Conservation (phyloP, 2,329 filamentous ascomycete genomes). For the Penicillium fuscoglaucum region DNA sequence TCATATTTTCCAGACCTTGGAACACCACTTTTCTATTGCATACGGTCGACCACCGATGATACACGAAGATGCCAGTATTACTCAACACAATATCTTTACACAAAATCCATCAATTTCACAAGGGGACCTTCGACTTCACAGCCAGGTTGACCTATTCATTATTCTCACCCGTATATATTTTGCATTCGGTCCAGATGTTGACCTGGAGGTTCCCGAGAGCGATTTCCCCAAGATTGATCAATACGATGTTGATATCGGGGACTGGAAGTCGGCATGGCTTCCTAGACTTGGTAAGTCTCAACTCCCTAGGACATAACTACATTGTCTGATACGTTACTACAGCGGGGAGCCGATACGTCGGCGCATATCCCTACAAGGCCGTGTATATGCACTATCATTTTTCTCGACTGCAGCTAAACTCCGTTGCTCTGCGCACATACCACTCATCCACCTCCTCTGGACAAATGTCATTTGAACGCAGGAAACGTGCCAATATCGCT, state of each 20-base stretch:
- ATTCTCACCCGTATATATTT: conserved; percentile 48
- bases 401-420: conserved; percentile 52
- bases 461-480: conserved; percentile 47
- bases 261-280: conserved; percentile 41
- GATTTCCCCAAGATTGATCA: conserved; percentile 44
- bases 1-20: conserved; percentile 35
- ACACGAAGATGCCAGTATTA: conserved; percentile 41
- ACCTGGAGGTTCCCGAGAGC: conserved; percentile 42
- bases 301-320: neutral
- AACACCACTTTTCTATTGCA: conserved; percentile 48
- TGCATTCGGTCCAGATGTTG: conserved; percentile 47
- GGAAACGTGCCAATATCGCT: conserved; percentile 47
- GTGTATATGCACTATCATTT: conserved; percentile 54
- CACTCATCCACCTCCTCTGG: conserved; percentile 39
- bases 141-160: conserved; percentile 48
- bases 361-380: conserved; percentile 53
- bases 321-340: conserved; percentile 4
- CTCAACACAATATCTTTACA: conserved; percentile 38
- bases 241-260: conserved; percentile 42
- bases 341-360: conserved; percentile 50
- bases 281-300: conserved; percentile 36
- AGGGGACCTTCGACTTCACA: conserved; percentile 40
- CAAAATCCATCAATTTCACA: conserved; percentile 33
- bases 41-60: conserved; percentile 48
- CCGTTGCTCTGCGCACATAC: conserved; percentile 51